phyloP scores from a whole-genome alignment of 2,329 filamentous ascomycete species.

The Aspergillus intermedius region DNA sequence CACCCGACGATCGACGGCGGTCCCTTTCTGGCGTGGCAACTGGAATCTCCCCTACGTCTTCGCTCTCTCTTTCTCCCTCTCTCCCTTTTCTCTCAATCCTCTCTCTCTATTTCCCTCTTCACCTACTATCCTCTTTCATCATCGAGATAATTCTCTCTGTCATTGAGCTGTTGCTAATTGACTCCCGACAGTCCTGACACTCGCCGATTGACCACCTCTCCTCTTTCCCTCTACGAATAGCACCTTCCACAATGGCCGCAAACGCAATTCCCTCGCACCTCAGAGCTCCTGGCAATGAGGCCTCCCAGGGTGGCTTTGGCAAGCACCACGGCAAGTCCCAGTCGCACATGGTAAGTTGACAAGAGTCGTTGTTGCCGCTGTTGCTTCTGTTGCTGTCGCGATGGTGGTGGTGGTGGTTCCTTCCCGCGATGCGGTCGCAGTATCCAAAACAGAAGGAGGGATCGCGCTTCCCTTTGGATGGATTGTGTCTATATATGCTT shows the following conservation, averaged over 20 bases:
- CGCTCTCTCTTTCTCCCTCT: conserved; percentile 9
- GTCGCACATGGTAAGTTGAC: conserved; percentile 49
- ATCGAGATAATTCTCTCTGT: neutral
- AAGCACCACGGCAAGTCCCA: conserved; percentile 52
- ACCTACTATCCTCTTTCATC: neutral
- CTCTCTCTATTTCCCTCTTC: neutral
- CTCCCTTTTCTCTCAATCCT: conserved; percentile 16
- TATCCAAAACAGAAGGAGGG: neutral
- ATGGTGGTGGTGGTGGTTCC: neutral
- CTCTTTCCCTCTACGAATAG: conserved; percentile 9
- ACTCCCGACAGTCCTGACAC: too few species aligned
- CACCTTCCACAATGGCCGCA: conserved; percentile 55
- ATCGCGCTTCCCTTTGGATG: neutral
- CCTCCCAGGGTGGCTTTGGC: conserved; percentile 31
- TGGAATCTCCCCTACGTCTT: conserved; percentile 1
- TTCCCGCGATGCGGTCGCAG: neutral
- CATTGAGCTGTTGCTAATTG: too few species aligned
- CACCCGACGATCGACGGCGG: conserved; percentile 20
- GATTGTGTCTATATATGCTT: neutral
- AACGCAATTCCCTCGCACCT: conserved; percentile 73
- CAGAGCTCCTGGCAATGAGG: conserved; percentile 52
- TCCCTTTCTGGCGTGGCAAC: conserved; percentile 17
- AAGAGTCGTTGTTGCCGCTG: neutral
- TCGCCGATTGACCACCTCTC: neutral
- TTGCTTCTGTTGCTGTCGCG: neutral